Evolutionary conservation across 495 filamentous ascomycete genomes (phyloP), one percentile per base, ranked within the genome.

Genomic region (Penicillium pancosmium): DNA sequence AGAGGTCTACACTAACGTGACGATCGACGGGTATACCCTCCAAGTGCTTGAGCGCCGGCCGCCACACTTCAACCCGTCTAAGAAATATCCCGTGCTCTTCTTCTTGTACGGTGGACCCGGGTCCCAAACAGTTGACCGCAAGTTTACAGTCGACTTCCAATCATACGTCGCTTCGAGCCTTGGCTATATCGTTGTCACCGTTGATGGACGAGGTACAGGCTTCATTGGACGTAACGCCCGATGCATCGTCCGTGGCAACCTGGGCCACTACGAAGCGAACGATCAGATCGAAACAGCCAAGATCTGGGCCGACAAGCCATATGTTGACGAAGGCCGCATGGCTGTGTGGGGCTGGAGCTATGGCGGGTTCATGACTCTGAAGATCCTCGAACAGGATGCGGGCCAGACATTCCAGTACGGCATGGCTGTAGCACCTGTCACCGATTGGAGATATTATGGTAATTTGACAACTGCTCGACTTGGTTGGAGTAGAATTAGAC

Each of bases 281-380:
- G 95, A 98, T 68, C 94, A 98, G 72, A 97, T 98, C 55, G 88
- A 86, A 7, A 89, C 92, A 5, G 94, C 91, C 16, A 91, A 93
- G 78, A 84, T 89, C 53, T 98, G 91, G 90, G 87, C 86, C 0
- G 68, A 73, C 41, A 96, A 94, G 78, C 68, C 80, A 27, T 98
- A 98, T 71, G 88, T 96, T 5, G 95, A 98, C 72, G 80, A 82
- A 58, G 76, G 83, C 10, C 81, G 88, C 34, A 85, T 98, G 57
- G 93, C 92, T 1, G 96, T 98, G 66, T 98, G 94, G 94, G 94
- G 94, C 36, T 98, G 94, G 94, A 94, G 90, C 60, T 98, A 93
- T 68, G 94, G 94, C 35, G 94, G 94, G 16, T 98, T 96, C 79
- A 93, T 91, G 86, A 91, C 94, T n/a, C 78, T 98, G 54, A 98